Evolutionary conservation across 148 eudicot species (phyloP).

Genomic region (Fagopyrum esculentum): DNA sequence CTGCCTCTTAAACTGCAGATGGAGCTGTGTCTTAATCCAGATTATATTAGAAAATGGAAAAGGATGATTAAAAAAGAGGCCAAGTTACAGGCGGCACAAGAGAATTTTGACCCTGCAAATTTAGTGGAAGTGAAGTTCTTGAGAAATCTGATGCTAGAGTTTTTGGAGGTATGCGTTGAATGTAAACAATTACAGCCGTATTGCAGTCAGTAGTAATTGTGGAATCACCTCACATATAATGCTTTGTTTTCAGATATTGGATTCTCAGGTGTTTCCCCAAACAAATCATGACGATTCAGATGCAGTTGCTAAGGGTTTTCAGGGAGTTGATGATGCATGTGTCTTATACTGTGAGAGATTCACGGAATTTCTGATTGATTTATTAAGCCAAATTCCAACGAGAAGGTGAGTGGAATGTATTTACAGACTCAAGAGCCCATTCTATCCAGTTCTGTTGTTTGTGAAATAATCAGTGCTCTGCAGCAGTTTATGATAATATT

Average conservation of each 20-base stretch:
- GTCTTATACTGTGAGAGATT: conserved; percentile 90
- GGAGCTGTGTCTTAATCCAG: conserved; percentile 73
- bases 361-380: conserved; percentile 94
- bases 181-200: background rate
- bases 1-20: conserved; percentile 33
- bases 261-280: conserved; percentile 49
- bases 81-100: conserved; percentile 51
- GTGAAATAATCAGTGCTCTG: background rate
- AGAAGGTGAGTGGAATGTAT: conserved; percentile 48
- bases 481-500: background rate
- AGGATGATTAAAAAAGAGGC: conserved; percentile 70
- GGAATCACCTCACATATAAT: conserved; percentile 1
- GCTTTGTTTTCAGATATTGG: conserved; percentile 51
- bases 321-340: conserved; percentile 59
- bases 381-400: conserved; percentile 90
- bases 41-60: conserved; percentile 78
- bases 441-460: background rate
- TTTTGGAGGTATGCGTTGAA: conserved; percentile 53
- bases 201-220: background rate
- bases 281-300: conserved; percentile 25
- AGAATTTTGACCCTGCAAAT: conserved; percentile 49
- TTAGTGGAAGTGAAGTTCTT: conserved; percentile 71
- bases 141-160: conserved; percentile 71
- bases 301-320: conserved; percentile 36
- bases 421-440: background rate